Conservation (phyloP, 306 rosid genomes). For the Lupinus albus region DNA sequence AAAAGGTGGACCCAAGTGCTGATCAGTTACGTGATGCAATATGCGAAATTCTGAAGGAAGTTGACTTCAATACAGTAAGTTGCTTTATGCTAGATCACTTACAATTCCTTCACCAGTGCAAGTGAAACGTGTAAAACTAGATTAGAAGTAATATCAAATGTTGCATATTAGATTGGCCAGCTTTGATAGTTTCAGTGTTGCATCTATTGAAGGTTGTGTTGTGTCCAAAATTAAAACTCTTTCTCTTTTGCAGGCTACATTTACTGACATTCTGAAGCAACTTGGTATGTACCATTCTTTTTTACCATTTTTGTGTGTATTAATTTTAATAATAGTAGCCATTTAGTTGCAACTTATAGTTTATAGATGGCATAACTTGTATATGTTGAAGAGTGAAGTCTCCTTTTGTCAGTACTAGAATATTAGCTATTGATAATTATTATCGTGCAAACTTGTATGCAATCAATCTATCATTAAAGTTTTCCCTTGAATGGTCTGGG, state of each 20-base stretch:
- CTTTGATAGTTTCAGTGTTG: neutral
- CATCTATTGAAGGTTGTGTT: neutral
- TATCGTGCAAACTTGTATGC: neutral
- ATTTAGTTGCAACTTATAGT: neutral
- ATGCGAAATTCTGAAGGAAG: slow-evolving; percentile 90
- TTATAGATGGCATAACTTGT: neutral
- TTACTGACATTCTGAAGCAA: slow-evolving; percentile 73
- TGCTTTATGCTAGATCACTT: neutral
- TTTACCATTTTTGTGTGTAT: neutral
- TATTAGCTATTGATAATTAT: neutral
- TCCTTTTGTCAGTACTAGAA: neutral
- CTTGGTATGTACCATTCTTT: slow-evolving; percentile 51
- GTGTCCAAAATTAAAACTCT: neutral
- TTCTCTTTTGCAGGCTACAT: slow-evolving; percentile 66
- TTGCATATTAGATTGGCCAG: neutral
- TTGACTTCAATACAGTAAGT: slow-evolving; percentile 92
- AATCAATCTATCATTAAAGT: neutral
- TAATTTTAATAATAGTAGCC: neutral
- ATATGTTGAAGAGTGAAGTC: neutral
- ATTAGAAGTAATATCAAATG: neutral
- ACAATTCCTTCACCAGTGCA: no score
- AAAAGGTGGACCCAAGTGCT: slow-evolving; percentile 63
- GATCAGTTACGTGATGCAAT: slow-evolving; percentile 76
- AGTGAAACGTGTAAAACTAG: neutral
- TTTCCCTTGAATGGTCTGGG: neutral